A percentile compares a stretch with the other conserved stretches of the same genome.
Conservation (phyloP, 441 rosid genomes). For the Populus hybrid region DNA sequence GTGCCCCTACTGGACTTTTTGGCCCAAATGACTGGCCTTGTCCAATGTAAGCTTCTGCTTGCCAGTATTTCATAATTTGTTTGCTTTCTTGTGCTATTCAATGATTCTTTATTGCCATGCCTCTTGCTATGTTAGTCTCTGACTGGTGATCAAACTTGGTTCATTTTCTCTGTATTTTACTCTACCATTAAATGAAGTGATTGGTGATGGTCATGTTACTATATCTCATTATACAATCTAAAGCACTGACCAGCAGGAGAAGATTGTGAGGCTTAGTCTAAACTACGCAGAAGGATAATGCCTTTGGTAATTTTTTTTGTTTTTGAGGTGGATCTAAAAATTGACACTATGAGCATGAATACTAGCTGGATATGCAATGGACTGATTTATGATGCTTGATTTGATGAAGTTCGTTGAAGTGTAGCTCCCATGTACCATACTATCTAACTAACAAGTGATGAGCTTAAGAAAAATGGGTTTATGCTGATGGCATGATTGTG, state of each 20-base stretch:
- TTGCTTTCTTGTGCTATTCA: neutral
- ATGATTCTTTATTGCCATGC: neutral
- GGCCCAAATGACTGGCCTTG: slow-evolving; percentile 99
- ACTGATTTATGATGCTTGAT: neutral
- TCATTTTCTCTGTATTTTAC: neutral
- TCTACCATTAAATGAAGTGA: neutral
- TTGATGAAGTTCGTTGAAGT: neutral
- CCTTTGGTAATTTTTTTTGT: neutral
- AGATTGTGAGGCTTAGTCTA: neutral
- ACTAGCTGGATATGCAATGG: neutral
- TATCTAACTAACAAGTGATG: neutral
- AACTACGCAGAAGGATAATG: neutral
- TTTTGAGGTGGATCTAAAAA: neutral
- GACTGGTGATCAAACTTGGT: neutral
- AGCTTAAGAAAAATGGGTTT: neutral
- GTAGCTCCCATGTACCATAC: neutral
- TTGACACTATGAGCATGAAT: neutral
- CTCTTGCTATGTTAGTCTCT: neutral
- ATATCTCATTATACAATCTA: neutral
- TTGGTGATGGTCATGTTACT: neutral
- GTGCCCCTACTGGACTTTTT: slow-evolving; percentile 76
- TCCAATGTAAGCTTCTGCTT: slow-evolving; percentile 73
- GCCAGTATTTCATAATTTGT: neutral
- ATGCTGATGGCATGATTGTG: neutral
- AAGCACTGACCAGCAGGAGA: neutral